Evolutionary conservation across 177 flowering plant genomes (phyloP), one percentile per base, ranked within the genome.

Genomic region (Vitis hybrid): DNA sequence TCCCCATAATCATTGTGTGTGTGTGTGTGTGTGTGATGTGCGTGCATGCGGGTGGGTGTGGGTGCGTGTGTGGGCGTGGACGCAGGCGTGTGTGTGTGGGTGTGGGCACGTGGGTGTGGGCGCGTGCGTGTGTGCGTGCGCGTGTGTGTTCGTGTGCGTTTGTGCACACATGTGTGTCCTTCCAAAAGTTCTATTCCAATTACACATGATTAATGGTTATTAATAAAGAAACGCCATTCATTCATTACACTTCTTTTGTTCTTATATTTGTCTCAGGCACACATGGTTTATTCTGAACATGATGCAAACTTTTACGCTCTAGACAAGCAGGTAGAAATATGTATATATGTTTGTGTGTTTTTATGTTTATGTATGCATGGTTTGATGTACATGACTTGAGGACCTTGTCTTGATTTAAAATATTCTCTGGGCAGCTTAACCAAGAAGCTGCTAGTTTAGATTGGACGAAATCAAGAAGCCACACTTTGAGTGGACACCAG

Each of bases 241-340:
- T 64, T 48, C n/a, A 71, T 22, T 39, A 14, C 14, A 31, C 66
- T 61, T 68, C 50, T 62, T 57, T 9, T 73, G 14, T 73, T 56
- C 26, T 60, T 67, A 12, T 77, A 60, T 69, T 57, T 22, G 12
- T 86, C 74, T 67, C 86, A 93, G 99, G 99, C 99, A 18, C 99
- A 95, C 77, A 95, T 95, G 99, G 86, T 89, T 26, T 76, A 77
- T 76, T 89, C 97, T 3, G 98, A 93, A 77, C 99, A 95, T 79
- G 99, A 93, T 72, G 85, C 93, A n/a, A 80, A 89, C 79, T 95
- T 95, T 66, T 85, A 77, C 64, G 90, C 92, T 67, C 79, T 95
- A 22, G 83, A 91, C 76, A 88, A 73, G 49, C 96, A 95, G 97
- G 98, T 93, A 80, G n/a, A 19, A 5, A 21, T 51, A n/a, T 63